Base-by-base conservation (phyloP, 257 asterid genomes). In the Plectranthus barbatus region DNA sequence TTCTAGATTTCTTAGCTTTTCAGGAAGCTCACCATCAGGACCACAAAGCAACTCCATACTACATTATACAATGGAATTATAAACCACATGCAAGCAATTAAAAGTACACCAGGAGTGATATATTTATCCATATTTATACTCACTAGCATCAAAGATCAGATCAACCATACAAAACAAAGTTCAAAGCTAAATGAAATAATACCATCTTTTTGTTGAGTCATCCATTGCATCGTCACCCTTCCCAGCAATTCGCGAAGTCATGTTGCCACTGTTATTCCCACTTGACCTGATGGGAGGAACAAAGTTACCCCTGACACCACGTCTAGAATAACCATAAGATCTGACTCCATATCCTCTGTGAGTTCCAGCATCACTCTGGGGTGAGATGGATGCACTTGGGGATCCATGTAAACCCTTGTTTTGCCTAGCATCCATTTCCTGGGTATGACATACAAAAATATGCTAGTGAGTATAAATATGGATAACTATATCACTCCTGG, bases 21-120 rank as follows among this genome's bases (percentile, higher is more conserved):
- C 99, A 21, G 97, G 99, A 78, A 93, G 89, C 83, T 90, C 96
- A 13, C 99, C 99, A 58, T 93, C 99, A 70, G 99, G 90, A 62
- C 96, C 97, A 45, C 91, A 80, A 62, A 93, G 81, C 77, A 87
- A 62, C 73, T 93, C 97, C 88, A 93, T 65, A 79, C 99, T 93
- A 67, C 77, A 82, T 34, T 29, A 59, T n/a, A 59, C 37, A 3
- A 55, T 54, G 40, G 51, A 57, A 77, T 37, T 48, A 41, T 69
- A 59, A 54, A 72, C 14, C n/a, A n/a, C 44, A 26, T 26, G 36
- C 34, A 44, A 60, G 55, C 34, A 36, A 45, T 21, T 26, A 15
- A 52, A 59, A 23, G 66, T 14, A 40, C 53, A 42, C 18, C 15
- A 40, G 60, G 54, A 31, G 19, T 9, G 17, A 24, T 61, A 55